Base-by-base conservation (phyloP, 2,329 filamentous ascomycete genomes). In the Talaromyces sp. region DNA sequence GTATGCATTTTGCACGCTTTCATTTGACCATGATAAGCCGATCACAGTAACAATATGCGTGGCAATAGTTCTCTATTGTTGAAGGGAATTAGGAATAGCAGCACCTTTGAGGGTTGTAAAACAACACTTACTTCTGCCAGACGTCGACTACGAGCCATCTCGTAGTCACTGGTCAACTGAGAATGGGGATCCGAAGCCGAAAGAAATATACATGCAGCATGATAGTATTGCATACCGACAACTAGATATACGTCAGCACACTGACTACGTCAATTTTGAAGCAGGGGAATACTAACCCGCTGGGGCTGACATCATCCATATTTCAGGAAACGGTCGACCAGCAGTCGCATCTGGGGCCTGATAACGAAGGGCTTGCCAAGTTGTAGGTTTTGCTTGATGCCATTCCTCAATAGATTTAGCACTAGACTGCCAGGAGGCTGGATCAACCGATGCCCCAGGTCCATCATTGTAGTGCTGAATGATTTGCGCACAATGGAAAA, bases 401-500 rank as follows among this genome's bases (percentile, higher is more conserved):
- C 71, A 73, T 1, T 56, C 51, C 5, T 70, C 65, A 0, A 73
- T 65, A 1, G 58, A 57, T 9, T 65, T 51, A 1, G 59, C 59
- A 16, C 69, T 49, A 22, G 55, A 50, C n/a, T 57, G 51, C 65
- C 69, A 69, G 11, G 52, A 60, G 9, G 49, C 17, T 40, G 58
- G 54, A 16, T 65, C 61, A 6, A 70, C 60, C 2, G 51, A 41
- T 20, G 55, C 32, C 7, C 51, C 52, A 13, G 64, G 64, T 4
- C 57, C 58, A 50, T 55, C 60, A 22, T 45, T 67, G 42, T 63
- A 67, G 24, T 60, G 43, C 17, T 68, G 70, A 5, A 77, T 61
- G 2, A 75, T 72, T 29, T 65, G 68, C 3, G 73, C 73, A 46
- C 74, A 76, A 9, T 74, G 63, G 32, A 73, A 70, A 5, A 76